Percentiles rank a stretch among this genome's conserved stretches.
Evolutionary conservation across 1,284 basidiomycete species (phyloP).

Genomic region (Heliocybe sulcata): DNA sequence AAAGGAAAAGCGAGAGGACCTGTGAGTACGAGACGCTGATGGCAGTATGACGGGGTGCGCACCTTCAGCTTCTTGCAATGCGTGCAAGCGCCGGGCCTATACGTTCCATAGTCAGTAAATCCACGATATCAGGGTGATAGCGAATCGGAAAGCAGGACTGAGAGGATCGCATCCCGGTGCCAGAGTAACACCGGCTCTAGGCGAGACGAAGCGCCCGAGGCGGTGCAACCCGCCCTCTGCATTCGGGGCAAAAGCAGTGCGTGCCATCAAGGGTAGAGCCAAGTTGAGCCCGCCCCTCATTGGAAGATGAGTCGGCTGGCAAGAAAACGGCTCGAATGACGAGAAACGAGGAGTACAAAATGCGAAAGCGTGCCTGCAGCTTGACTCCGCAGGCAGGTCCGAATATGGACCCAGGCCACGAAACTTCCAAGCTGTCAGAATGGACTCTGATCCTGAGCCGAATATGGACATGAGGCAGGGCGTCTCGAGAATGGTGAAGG

Average conservation of each 20-base stretch:
- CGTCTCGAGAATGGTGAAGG: background rate
- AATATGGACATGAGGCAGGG: background rate
- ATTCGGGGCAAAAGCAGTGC: background rate
- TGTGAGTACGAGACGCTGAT: constrained; percentile 2
- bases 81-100: constrained; percentile 70
- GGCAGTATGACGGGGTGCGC: constrained; percentile 18
- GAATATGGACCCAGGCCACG: background rate
- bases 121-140: background rate
- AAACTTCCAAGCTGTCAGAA: background rate
- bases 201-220: background rate
- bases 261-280: background rate
- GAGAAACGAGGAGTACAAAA: background rate
- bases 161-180: background rate
- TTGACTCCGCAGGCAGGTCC: background rate
- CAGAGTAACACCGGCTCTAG: background rate
- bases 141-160: background rate
- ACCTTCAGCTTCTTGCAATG: constrained; percentile 83
- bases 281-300: background rate
- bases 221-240: background rate
- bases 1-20: constrained; percentile 1
- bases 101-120: constrained; percentile 1
- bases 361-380: background rate
- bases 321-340: background rate
- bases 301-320: background rate
- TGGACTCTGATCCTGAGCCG: background rate